These are phyloP conservation scores for Globisporangium parvum DNA, from an alignment of 352 stramenopile species.

Conservation along the genomic window DNA sequence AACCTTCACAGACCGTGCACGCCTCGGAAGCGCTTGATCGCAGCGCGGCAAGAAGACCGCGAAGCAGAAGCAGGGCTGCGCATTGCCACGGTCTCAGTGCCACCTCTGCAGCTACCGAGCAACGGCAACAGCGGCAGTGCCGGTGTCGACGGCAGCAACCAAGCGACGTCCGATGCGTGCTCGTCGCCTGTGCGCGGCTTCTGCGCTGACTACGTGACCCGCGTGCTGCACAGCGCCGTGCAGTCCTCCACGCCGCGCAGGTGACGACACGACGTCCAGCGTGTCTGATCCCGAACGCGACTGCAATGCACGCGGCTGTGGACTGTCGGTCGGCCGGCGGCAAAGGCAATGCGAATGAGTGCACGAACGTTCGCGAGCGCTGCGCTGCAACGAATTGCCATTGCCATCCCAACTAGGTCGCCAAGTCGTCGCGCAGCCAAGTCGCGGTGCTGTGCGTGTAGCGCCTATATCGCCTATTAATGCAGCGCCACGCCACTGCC, in stretches of 20 bases:
- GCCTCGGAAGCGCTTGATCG: conserved; percentile 53
- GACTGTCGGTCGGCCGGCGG: too few species aligned
- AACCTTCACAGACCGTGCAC: conserved; percentile 41
- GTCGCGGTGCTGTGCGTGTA: too few species aligned
- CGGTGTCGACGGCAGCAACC: background rate
- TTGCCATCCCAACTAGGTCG: too few species aligned
- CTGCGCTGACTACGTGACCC: conserved; percentile 37
- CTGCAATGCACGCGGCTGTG: too few species aligned
- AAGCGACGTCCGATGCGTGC: background rate
- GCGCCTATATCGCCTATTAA: too few species aligned
- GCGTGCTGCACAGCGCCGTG: conserved; percentile 29
- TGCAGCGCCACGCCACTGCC: too few species aligned
- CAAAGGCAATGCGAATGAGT: too few species aligned
- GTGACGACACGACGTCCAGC: background rate
- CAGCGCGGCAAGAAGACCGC: conserved; percentile 44
- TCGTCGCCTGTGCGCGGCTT: conserved; percentile 28
- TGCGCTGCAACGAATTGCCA: too few species aligned
- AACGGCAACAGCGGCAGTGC: background rate
- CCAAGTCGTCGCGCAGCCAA: too few species aligned
- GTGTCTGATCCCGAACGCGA: too few species aligned
- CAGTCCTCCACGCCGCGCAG: conserved; percentile 1
- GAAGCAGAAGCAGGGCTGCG: conserved; percentile 35
- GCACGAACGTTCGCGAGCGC: too few species aligned
- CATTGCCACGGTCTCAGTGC: conserved; percentile 2
- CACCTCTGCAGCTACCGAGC: conserved; percentile 13